Conservation (phyloP, 352 stramenopile genomes). For the Aphanomyces invadans region DNA sequence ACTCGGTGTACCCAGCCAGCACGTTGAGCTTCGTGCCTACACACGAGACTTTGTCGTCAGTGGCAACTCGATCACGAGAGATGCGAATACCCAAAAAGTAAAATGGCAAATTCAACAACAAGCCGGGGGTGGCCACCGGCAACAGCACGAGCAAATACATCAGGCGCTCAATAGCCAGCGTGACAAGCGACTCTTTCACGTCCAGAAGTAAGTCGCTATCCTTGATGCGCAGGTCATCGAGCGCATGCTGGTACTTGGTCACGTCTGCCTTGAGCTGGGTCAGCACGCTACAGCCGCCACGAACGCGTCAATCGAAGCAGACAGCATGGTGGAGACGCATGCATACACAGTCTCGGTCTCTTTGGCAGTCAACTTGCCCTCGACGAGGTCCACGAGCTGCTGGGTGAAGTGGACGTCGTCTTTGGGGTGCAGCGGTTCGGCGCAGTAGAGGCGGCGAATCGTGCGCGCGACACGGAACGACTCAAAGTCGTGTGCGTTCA, state of each 20-base stretch:
- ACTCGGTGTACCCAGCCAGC: slow-evolving; percentile 58
- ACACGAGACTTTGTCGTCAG: background rate
- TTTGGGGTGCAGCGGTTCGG: slow-evolving; percentile 51
- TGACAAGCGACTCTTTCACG: slow-evolving; percentile 42
- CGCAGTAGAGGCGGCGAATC: slow-evolving; percentile 61
- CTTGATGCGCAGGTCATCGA: slow-evolving; percentile 53
- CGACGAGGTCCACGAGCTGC: slow-evolving; percentile 68
- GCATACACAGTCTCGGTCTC: slow-evolving; percentile 23
- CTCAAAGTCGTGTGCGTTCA: slow-evolving; percentile 60
- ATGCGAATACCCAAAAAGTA: slow-evolving; percentile 56
- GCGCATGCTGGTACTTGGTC: slow-evolving; percentile 44
- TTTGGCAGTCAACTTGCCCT: slow-evolving; percentile 35
- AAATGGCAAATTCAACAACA: slow-evolving; percentile 69
- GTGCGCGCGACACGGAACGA: slow-evolving; percentile 50
- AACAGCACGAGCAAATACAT: slow-evolving; percentile 61
- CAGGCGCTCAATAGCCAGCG: slow-evolving; percentile 57
- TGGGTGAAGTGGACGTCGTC: slow-evolving; percentile 69
- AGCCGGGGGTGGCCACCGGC: slow-evolving; percentile 49
- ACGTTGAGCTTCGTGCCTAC: slow-evolving; percentile 62
- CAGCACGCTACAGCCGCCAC: background rate
- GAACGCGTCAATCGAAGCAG: background rate
- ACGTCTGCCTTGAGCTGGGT: slow-evolving; percentile 32
- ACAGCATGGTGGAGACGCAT: too few species aligned
- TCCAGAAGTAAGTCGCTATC: slow-evolving; percentile 57
- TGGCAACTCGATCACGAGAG: background rate